Evolutionary conservation across 352 stramenopile genomes (phyloP).

Genomic region (Pythium insidiosum): DNA sequence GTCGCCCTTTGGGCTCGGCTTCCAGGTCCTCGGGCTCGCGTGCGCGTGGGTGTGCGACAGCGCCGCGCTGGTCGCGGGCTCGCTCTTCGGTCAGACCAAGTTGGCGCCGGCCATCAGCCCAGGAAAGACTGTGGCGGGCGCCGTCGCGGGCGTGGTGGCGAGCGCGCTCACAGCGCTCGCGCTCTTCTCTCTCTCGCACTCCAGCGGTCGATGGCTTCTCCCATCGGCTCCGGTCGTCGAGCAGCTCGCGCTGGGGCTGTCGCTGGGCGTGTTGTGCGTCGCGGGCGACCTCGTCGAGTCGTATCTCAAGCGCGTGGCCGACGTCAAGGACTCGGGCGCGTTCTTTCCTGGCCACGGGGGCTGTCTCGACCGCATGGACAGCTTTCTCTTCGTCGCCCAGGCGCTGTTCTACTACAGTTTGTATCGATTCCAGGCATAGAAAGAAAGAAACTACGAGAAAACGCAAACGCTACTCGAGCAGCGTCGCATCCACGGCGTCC

Average conservation of each 20-base stretch:
- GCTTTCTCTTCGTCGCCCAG: constrained; percentile 59
- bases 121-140: constrained; percentile 58
- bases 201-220: constrained; percentile 16
- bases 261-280: constrained; percentile 52
- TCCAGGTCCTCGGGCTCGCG: constrained; percentile 54
- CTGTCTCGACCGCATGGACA: constrained; percentile 76
- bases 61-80: constrained; percentile 44
- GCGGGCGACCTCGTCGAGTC: constrained; percentile 62
- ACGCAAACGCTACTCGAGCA: no score
- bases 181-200: constrained; percentile 23
- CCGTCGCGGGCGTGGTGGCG: constrained; percentile 35
- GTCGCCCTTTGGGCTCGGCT: constrained; percentile 36
- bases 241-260: constrained; percentile 32
- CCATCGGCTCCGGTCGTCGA: constrained; percentile 17
- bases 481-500: constrained; percentile 40
- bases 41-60: constrained; percentile 67
- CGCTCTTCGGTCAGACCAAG: constrained; percentile 42
- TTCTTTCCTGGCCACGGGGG: constrained; percentile 73
- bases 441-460: no score
- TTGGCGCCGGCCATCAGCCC: constrained; percentile 58
- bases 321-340: constrained; percentile 59
- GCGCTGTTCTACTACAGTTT: constrained; percentile 48
- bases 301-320: constrained; percentile 56
- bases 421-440: no score
- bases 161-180: constrained; percentile 38